Base-by-base conservation (phyloP, 139 green algal genomes). In the Pleodorina starrii region DNA sequence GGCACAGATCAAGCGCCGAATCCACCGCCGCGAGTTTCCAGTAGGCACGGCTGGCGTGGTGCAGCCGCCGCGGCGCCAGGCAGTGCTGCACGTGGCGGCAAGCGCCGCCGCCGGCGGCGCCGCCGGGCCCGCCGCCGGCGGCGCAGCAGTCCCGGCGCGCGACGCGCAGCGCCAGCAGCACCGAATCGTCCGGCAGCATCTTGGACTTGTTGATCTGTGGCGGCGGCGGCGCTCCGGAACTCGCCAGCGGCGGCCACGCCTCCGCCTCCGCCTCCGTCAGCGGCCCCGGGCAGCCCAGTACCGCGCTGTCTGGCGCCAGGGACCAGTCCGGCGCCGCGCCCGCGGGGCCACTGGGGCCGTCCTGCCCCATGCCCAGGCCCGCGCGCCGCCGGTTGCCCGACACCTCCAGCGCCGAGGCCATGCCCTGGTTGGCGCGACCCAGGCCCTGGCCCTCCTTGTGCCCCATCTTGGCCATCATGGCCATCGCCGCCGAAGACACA, bases 11-110 rank as follows among this genome's bases (percentile, higher is more conserved):
- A 44, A 94, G 63, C 21, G 88, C 76, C 4, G 80, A 66, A 71
- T 93, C 90, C 54, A 93, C 32, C 5, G 79, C 72, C 4, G 91
- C 91, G 44, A 94, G 78, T 76, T 94, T 90, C 90, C 90, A 94
- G 36, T 85, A 94, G 32, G 57, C 40, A 11, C 82, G 32, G 51
- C 81, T 51, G 43, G 40, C 72, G 42, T 35, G 29, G 72, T 40
- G 23, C 40, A 17, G 23, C 60, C 60, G 66, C 44, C 82, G 32
- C 17, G 82, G 82, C 44, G 82, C 82, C 44, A 79, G n/a, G 43
- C 82, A 88, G 23, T 46, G 57, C 1, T 38, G 35, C 6, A 35
- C 6, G 6, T 51, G 54, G 17, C 50, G 50, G 76, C 74, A 63
- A 25, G 12, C 4, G 25, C 36, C 27, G 36, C 25, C 2, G 51